Evolutionary conservation across 768 basidiomycete genomes (phyloP).

Genomic region (Favolaschia claudopus): DNA sequence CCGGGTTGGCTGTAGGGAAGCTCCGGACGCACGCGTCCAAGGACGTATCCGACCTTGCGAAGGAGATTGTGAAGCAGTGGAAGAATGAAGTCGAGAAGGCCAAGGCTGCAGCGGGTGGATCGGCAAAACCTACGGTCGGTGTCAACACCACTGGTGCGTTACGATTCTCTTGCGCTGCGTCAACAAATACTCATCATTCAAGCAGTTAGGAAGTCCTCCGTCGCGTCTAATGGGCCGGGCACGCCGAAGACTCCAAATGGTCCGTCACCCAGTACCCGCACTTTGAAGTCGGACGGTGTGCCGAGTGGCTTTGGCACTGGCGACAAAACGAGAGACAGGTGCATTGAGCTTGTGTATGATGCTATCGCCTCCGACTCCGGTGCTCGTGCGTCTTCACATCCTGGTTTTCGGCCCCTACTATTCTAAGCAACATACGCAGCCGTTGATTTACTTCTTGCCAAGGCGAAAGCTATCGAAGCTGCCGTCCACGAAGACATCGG

Average conservation of each 20-base stretch:
- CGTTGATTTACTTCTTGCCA: conserved; percentile 67
- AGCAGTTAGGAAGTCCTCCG: conserved; percentile 36
- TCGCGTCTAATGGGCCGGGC: conserved; percentile 41
- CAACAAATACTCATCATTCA: conserved; percentile 1
- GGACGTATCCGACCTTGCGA: conserved; percentile 82
- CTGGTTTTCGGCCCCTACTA: background rate
- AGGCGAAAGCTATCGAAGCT: conserved; percentile 77
- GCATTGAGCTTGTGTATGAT: conserved; percentile 90
- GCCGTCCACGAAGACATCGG: conserved; percentile 60
- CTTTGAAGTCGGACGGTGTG: conserved; percentile 76
- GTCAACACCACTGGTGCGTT: conserved; percentile 43
- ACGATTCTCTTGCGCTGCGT: conserved; percentile 9
- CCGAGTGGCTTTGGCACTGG: conserved; percentile 60
- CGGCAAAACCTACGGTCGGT: conserved; percentile 34
- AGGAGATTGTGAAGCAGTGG: conserved; percentile 93
- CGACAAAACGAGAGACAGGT: conserved; percentile 85
- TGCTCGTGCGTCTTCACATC: conserved; percentile 76
- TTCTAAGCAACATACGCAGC: conserved; percentile 50
- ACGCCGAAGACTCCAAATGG: conserved; percentile 49
- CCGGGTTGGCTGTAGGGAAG: conserved; percentile 92
- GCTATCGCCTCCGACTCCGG: conserved; percentile 86
- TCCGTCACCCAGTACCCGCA: conserved; percentile 51
- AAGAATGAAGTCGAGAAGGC: conserved; percentile 85
- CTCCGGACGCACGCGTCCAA: conserved; percentile 77
- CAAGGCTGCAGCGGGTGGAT: conserved; percentile 41